A percentile compares a stretch with the other conserved stretches of the same genome.
Conservation (phyloP, 495 filamentous ascomycete genomes). For the Podospora comata region DNA sequence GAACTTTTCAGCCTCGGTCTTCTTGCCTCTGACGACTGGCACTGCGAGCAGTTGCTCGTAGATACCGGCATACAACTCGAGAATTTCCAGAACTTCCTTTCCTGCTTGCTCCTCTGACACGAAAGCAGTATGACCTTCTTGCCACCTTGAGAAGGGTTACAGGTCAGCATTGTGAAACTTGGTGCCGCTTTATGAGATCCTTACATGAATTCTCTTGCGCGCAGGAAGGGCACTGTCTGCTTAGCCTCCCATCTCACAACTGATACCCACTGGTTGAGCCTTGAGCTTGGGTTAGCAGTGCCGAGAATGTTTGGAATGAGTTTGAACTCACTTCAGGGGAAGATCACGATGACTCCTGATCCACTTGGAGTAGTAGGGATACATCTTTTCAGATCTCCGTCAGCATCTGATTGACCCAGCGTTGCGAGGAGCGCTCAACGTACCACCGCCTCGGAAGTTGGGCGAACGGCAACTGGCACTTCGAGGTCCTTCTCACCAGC, state of each 20-base stretch:
- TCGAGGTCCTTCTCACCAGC: constrained; percentile 89
- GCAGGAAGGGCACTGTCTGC: constrained; percentile 90
- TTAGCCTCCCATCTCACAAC: constrained; percentile 99
- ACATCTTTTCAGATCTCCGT: constrained; percentile 50
- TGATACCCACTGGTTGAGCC: constrained; percentile 95
- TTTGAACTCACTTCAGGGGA: constrained; percentile 51
- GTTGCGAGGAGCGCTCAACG: too few species aligned
- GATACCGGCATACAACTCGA: constrained; percentile 86
- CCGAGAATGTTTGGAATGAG: neutral
- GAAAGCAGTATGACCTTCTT: constrained; percentile 97
- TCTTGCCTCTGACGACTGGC: constrained; percentile 78
- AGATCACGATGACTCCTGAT: constrained; percentile 92
- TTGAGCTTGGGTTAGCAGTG: constrained; percentile 31
- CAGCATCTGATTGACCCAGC: too few species aligned
- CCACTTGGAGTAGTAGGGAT: constrained; percentile 53
- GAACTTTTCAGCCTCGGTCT: constrained; percentile 95
- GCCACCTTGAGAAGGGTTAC: constrained; percentile 53
- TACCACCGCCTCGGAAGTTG: constrained; percentile 80
- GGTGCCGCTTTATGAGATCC: too few species aligned
- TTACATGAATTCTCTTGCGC: constrained; percentile 81
- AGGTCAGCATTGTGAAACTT: too few species aligned
- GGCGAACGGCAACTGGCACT: constrained; percentile 91
- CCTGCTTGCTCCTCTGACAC: constrained; percentile 71
- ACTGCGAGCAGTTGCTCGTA: constrained; percentile 93
- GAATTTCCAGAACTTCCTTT: constrained; percentile 81